Percentiles rank a stretch among this genome's conserved stretches.
These are phyloP conservation scores for Cladosporium sphaerospermum DNA, from an alignment of 2,329 filamentous ascomycete species.

Conservation along the genomic window DNA sequence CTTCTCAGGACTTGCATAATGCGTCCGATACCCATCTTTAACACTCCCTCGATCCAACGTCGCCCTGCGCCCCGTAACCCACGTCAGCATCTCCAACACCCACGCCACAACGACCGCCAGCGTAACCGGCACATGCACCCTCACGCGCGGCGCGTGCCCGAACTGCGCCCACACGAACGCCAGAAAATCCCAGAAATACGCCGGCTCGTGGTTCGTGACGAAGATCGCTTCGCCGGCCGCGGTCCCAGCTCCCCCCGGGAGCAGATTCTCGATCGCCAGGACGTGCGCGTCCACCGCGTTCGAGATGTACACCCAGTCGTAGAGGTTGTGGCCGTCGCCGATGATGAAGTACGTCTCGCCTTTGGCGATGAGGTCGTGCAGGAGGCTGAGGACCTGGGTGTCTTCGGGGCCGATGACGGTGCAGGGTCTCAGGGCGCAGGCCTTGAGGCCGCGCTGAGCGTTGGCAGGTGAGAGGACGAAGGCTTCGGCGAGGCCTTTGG, in stretches of 20 bases:
- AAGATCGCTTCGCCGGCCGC: constrained; percentile 77
- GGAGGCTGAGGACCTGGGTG: constrained; percentile 64
- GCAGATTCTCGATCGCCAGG: constrained; percentile 68
- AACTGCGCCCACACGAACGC: constrained; percentile 67
- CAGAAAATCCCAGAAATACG: constrained; percentile 77
- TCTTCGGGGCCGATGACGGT: constrained; percentile 92
- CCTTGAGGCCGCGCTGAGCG: constrained; percentile 26
- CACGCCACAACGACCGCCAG: constrained; percentile 45
- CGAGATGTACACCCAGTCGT: constrained; percentile 64
- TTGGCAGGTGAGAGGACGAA: constrained; percentile 70
- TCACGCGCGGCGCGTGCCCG: constrained; percentile 45
- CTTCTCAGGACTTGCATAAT: constrained; percentile 50
- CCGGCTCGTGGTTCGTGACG: constrained; percentile 18
- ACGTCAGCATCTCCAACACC: constrained; percentile 42
- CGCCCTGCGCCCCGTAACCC: constrained; percentile 39
- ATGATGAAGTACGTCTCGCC: constrained; percentile 72
- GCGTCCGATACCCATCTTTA: constrained; percentile 46
- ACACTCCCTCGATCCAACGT: constrained; percentile 50
- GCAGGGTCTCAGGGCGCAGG: constrained; percentile 70
- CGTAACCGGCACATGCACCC: constrained; percentile 43
- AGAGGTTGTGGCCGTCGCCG: constrained; percentile 64
- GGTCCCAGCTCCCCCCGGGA: constrained; percentile 49
- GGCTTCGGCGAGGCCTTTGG: constrained; percentile 79
- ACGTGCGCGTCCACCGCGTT: constrained; percentile 75
- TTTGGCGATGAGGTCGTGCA: constrained; percentile 64